These are phyloP conservation scores for Suillus decipiens DNA, from an alignment of 768 basidiomycete genomes.

Conservation along the genomic window DNA sequence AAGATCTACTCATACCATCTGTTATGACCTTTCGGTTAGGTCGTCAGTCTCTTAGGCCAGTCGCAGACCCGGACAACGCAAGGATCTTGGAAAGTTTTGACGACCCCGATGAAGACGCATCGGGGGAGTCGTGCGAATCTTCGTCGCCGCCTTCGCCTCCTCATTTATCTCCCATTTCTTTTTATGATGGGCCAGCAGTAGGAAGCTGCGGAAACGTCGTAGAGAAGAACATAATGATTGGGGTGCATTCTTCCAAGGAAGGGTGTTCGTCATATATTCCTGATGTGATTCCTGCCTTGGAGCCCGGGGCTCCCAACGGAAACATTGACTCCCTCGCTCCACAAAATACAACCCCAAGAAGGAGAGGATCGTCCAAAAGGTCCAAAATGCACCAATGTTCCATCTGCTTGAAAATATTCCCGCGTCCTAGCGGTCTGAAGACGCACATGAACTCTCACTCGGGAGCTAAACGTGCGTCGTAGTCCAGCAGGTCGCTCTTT, in stretches of 20 bases:
- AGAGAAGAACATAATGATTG: constrained; percentile 5
- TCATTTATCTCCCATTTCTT: constrained; percentile 6
- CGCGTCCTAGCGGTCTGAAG: constrained; percentile 50
- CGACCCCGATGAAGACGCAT: constrained; percentile 19
- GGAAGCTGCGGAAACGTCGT: constrained; percentile 23
- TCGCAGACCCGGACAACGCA: constrained; percentile 30
- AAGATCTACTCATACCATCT: constrained; percentile 14
- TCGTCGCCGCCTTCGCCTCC: constrained; percentile 11
- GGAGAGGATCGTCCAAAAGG: constrained; percentile 31
- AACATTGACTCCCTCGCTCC: neutral
- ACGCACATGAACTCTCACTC: constrained; percentile 58
- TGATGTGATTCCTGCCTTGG: constrained; percentile 14
- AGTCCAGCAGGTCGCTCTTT: neutral
- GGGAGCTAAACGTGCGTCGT: constrained; percentile 48
- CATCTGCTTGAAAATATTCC: constrained; percentile 47
- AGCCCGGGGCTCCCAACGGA: constrained; percentile 11
- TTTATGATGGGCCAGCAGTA: constrained; percentile 17
- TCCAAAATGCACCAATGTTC: constrained; percentile 53
- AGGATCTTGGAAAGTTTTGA: constrained; percentile 21
- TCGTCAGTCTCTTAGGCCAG: constrained; percentile 22
- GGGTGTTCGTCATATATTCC: neutral
- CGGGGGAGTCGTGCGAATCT: constrained; percentile 15
- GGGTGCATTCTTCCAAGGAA: neutral
- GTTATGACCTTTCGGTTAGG: constrained; percentile 35
- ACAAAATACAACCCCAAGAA: neutral